These are phyloP conservation scores for Lentinula detonsa DNA, from an alignment of 768 basidiomycete species.

Conservation along the genomic window DNA sequence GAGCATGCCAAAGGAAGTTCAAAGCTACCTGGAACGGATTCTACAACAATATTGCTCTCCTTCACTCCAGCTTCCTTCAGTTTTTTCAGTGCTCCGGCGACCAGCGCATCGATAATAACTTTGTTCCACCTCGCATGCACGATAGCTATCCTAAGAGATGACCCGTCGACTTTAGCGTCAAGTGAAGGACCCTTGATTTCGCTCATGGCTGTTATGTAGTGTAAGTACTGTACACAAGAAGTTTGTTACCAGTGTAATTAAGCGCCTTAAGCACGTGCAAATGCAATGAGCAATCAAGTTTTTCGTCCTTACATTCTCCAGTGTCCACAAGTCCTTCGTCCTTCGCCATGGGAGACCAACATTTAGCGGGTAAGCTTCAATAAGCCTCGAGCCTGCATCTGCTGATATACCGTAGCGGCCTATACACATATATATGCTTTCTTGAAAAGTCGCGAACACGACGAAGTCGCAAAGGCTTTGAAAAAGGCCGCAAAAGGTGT, in stretches of 20 bases:
- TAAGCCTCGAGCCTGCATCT: background rate
- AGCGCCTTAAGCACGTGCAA: background rate
- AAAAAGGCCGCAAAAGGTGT: slow-evolving; percentile 66
- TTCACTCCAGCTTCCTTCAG: slow-evolving; percentile 84
- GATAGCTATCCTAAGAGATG: slow-evolving; percentile 78
- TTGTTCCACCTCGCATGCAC: slow-evolving; percentile 98
- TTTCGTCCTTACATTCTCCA: background rate
- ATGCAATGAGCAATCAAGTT: background rate
- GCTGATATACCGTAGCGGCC: slow-evolving; percentile 38
- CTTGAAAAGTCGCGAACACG: slow-evolving; percentile 56
- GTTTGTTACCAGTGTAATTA: no score
- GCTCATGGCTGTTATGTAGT: slow-evolving; percentile 12
- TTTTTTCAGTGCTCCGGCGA: slow-evolving; percentile 73
- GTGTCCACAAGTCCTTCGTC: no score
- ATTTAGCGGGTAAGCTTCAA: slow-evolving; percentile 42
- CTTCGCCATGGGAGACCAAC: slow-evolving; percentile 25
- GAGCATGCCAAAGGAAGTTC: slow-evolving; percentile 88
- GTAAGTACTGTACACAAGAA: no score
- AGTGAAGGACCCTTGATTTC: slow-evolving; percentile 78
- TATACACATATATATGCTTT: slow-evolving; percentile 77
- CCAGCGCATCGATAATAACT: slow-evolving; percentile 75
- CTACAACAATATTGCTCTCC: slow-evolving; percentile 82
- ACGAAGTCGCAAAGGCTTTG: slow-evolving; percentile 66
- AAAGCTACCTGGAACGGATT: slow-evolving; percentile 92
- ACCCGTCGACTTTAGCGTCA: slow-evolving; percentile 66